Conservation (phyloP, 371 early-diverging fungal species). For the Haplosporangium sp. region DNA sequence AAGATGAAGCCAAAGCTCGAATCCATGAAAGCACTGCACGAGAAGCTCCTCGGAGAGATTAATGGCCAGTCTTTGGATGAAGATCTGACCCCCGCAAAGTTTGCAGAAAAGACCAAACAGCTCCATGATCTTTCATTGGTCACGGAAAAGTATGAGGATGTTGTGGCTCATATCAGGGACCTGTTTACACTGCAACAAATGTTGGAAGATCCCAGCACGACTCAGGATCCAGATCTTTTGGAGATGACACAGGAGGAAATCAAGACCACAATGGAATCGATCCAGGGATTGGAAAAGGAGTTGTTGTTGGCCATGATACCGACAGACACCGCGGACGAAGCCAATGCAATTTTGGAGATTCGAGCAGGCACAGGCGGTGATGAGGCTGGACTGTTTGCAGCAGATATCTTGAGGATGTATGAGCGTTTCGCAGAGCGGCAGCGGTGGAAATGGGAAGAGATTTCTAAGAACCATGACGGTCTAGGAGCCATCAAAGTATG, state of each 20-base stretch:
- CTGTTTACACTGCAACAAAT: slow-evolving; percentile 40
- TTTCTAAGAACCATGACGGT: slow-evolving; percentile 65
- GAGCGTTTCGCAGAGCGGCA: slow-evolving; percentile 71
- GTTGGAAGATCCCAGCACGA: slow-evolving; percentile 38
- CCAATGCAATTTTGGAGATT: slow-evolving; percentile 82
- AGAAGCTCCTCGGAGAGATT: slow-evolving; percentile 39
- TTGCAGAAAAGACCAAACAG: slow-evolving; percentile 50
- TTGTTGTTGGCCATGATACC: slow-evolving; percentile 66
- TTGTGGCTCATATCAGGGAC: slow-evolving; percentile 27
- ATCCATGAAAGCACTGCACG: slow-evolving; percentile 45
- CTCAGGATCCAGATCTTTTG: slow-evolving; percentile 61
- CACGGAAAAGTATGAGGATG: slow-evolving; percentile 35
- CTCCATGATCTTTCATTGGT: slow-evolving; percentile 44
- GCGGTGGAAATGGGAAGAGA: slow-evolving; percentile 77
- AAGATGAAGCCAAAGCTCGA: slow-evolving; percentile 48
- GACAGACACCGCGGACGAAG: slow-evolving; percentile 75
- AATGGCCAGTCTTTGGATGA: slow-evolving; percentile 26
- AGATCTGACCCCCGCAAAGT: slow-evolving; percentile 29
- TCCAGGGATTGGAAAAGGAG: slow-evolving; percentile 58
- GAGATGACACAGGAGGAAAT: slow-evolving; percentile 71
- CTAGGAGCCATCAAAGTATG: slow-evolving; percentile 69
- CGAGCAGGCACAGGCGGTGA: slow-evolving; percentile 87
- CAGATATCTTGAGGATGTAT: slow-evolving; percentile 83
- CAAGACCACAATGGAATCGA: slow-evolving; percentile 47
- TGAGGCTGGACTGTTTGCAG: slow-evolving; percentile 84